Evolutionary conservation across 1,139 yeast species (phyloP), one percentile per base, ranked within the genome.

Genomic region (Candida labiduridarum): DNA sequence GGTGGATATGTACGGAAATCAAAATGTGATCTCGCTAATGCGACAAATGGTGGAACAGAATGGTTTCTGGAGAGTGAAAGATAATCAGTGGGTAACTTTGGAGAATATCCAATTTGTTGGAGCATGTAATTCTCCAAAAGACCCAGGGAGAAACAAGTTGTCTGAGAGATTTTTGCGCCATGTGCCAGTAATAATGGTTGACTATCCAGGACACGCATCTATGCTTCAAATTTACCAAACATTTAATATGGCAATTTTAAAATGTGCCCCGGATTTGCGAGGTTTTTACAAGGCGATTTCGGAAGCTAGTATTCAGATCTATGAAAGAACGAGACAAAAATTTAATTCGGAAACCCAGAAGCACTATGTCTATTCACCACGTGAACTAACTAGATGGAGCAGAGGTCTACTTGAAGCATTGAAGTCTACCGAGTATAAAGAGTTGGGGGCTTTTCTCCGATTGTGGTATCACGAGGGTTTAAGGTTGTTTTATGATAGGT

Each of bases 81-180:
- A 82, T 38, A 74, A 75, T 48, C 78, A 76, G 41, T 92, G 97
- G 96, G 82, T 92, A 1, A 58, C 72, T 0, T 55, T 90, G n/a
- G 72, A 77, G 15, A 79, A 83, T 48, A 75, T 94, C 38, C 96
- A 88, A 61, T 80, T 94, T 69, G 96, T 92, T 11, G 98, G 96
- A 6, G 98, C 99, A 0, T 94, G 98, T 65, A 94, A 94, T 61
- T 94, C 97, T 0, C 86, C 97, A 0, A 75, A 84, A 1, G 96
- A 89, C 65, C 82, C 84, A 1, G 97, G 97, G 0, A 77, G 99
- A 56, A 73, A 78, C 15, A 66, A 64, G 3, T 64, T 94, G 34
- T 71, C 84, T 1, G 65, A 72, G n/a, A 71, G 97, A 47, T 86
- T 92, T 60, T 66, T 89, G 46, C 76, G 96, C 9, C 95, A 87